phyloP scores from a whole-genome alignment of 371 early-diverging fungal genomes.

The Blastocladiella emersonii region DNA sequence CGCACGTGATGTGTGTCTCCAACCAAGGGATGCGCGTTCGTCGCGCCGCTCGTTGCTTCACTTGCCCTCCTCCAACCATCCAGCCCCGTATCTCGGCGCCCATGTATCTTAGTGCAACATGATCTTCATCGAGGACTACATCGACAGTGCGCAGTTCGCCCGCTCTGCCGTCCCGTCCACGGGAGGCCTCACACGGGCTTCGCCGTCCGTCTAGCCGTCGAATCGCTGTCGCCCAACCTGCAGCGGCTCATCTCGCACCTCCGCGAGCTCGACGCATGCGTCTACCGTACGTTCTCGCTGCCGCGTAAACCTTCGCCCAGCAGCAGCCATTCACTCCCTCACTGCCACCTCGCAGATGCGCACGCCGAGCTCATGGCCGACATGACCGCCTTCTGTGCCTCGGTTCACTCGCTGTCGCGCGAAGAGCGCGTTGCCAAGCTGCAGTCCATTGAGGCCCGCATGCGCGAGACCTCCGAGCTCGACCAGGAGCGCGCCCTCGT shows the following conservation, averaged over 20 bases:
- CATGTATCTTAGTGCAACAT: too few species aligned
- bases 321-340: neutral
- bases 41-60: too few species aligned
- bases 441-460: neutral
- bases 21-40: too few species aligned
- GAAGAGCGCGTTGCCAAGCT: neutral
- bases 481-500: neutral
- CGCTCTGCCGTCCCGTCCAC: neutral
- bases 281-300: neutral
- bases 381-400: neutral
- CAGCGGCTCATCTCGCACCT: neutral
- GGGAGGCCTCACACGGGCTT: neutral
- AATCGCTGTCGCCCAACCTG: neutral
- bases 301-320: neutral
- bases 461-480: neutral
- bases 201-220: neutral
- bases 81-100: too few species aligned
- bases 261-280: neutral
- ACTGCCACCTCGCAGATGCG: neutral
- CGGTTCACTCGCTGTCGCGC: neutral
- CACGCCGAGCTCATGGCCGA: neutral
- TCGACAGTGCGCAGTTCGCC: neutral
- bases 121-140: constrained; percentile 1
- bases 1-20: too few species aligned
- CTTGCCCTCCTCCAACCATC: too few species aligned